Percentiles rank a stretch among this genome's conserved stretches.
Conservation (phyloP, 108 stramenopile species). For the Fragilaria crotonensis region DNA sequence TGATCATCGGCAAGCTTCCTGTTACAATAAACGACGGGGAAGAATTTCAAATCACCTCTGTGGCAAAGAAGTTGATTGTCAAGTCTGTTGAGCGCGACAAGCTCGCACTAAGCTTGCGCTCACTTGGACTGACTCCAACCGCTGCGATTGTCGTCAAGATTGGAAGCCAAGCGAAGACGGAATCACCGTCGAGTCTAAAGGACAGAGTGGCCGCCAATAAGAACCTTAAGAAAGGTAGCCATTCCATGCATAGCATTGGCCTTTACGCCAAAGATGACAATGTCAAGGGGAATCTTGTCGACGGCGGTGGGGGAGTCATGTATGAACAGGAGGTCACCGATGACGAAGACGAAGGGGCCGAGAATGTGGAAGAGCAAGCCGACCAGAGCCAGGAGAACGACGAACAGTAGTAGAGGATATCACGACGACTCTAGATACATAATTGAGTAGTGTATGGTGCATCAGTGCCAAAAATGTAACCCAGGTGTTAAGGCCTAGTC, state of each 20-base stretch:
- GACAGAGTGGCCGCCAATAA: constrained; percentile 54
- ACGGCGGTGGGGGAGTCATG: constrained; percentile 77
- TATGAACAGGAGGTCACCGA: constrained; percentile 82
- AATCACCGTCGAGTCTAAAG: constrained; percentile 21
- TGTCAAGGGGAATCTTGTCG: constrained; percentile 71
- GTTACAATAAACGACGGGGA: constrained; percentile 27
- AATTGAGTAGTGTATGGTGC: too few species aligned
- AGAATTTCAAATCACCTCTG: constrained; percentile 71
- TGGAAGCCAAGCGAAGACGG: constrained; percentile 11
- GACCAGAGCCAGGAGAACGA: constrained; percentile 1
- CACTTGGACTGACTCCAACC: constrained; percentile 49
- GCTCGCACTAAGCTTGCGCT: constrained; percentile 47
- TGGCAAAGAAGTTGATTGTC: constrained; percentile 60
- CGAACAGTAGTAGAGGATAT: too few species aligned
- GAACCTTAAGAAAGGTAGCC: constrained; percentile 66
- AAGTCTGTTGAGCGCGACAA: constrained; percentile 48
- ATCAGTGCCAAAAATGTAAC: too few species aligned
- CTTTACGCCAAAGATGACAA: constrained; percentile 81
- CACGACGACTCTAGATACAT: too few species aligned
- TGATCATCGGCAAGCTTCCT: constrained; percentile 36
- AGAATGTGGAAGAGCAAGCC: constrained; percentile 6
- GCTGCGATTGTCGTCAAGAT: constrained; percentile 65
- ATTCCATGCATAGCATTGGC: constrained; percentile 88
- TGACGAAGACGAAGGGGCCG: constrained; percentile 52
- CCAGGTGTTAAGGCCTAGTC: too few species aligned